These are phyloP conservation scores for Asterionellopsis glacialis DNA, from an alignment of 108 stramenopile species.

Conservation along the genomic window DNA sequence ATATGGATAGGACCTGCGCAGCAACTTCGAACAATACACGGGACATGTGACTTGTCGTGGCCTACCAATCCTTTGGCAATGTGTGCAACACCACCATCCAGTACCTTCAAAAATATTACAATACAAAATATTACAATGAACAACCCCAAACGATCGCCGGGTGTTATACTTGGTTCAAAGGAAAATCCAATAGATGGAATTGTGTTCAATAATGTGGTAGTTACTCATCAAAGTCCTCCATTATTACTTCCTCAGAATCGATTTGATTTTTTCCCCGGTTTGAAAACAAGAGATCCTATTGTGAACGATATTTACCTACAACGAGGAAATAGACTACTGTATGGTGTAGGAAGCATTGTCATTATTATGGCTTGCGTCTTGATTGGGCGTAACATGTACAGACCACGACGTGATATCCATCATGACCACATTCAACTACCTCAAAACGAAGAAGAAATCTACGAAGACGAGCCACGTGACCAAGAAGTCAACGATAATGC, in stretches of 20 bases:
- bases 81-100: no score
- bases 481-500: background rate
- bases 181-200: no score
- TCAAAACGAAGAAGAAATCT: background rate
- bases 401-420: background rate
- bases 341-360: no score
- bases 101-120: no score
- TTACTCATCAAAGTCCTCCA: no score
- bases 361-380: no score
- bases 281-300: background rate
- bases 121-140: no score
- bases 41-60: background rate
- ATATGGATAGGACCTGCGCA: conserved; percentile 71
- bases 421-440: background rate
- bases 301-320: background rate
- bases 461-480: background rate
- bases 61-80: no score
- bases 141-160: no score
- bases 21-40: conserved; percentile 7
- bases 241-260: background rate
- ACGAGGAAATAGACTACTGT: background rate
- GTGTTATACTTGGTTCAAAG: no score
- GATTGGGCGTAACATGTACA: no score
- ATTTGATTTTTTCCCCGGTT: background rate
- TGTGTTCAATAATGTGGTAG: no score